These are phyloP conservation scores for Incumbomyces delicatus DNA, from an alignment of 2,329 filamentous ascomycete genomes.

Conservation along the genomic window DNA sequence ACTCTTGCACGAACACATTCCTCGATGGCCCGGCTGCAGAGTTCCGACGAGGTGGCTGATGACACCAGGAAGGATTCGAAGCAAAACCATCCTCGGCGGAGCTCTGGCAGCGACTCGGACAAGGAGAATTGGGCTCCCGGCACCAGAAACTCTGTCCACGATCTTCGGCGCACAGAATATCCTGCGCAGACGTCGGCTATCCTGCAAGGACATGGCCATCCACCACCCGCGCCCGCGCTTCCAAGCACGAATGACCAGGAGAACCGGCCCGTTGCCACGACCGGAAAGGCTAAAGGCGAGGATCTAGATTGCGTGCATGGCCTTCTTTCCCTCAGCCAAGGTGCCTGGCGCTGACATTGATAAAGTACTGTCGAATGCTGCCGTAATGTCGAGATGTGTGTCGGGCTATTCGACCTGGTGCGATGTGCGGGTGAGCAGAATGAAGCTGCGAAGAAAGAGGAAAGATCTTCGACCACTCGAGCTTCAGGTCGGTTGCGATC, in stretches of 20 bases:
- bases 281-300: slow-evolving; percentile 52
- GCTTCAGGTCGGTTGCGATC: no score
- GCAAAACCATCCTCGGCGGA: slow-evolving; percentile 32
- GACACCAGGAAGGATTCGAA: slow-evolving; percentile 21
- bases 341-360: slow-evolving; percentile 63
- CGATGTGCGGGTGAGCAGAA: no score
- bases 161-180: slow-evolving; percentile 42
- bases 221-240: background rate
- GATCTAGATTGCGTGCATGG: slow-evolving; percentile 86
- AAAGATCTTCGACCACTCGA: no score
- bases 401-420: no score
- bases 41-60: slow-evolving; percentile 24
- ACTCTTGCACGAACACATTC: slow-evolving; percentile 53
- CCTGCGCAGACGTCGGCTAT: slow-evolving; percentile 30
- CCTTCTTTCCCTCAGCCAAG: slow-evolving; percentile 79
- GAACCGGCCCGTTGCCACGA: slow-evolving; percentile 24
- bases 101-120: slow-evolving; percentile 64
- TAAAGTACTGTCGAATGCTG: no score
- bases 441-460: no score
- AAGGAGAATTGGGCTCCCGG: slow-evolving; percentile 79
- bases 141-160: slow-evolving; percentile 36
- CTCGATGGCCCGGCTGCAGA: slow-evolving; percentile 54
- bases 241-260: slow-evolving; percentile 17
- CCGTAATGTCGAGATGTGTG: no score
- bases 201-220: slow-evolving; percentile 37